Evolutionary conservation across 768 basidiomycete genomes (phyloP).

Genomic region (Macrolepiota fuliginosa): DNA sequence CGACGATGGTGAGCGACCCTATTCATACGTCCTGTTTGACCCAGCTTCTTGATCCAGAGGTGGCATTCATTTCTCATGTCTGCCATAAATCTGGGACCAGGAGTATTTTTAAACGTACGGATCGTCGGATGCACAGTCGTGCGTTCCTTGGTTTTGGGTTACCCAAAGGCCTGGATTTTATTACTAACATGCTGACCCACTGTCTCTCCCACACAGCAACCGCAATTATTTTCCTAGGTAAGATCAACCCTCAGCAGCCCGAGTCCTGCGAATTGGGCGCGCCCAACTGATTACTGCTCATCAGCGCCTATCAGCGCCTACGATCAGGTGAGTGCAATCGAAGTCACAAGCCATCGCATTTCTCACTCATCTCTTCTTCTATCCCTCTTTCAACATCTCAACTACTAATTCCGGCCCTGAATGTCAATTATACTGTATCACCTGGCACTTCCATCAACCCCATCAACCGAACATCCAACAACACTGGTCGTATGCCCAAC

Average conservation of each 20-base stretch:
- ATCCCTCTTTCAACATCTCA: background rate
- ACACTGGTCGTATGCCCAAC: background rate
- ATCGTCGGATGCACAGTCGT: background rate
- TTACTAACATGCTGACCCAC: slow-evolving; percentile 6
- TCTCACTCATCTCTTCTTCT: background rate
- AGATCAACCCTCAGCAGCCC: background rate
- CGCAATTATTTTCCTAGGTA: slow-evolving; percentile 77
- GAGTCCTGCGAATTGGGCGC: background rate
- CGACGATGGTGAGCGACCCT: slow-evolving; percentile 62
- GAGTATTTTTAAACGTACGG: background rate
- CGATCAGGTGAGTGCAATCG: slow-evolving; percentile 58
- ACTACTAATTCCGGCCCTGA: background rate
- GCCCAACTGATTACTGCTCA: background rate
- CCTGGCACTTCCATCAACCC: background rate
- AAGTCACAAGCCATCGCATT: background rate
- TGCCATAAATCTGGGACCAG: background rate
- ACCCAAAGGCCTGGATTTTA: background rate
- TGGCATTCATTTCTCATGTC: background rate
- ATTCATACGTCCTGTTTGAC: background rate
- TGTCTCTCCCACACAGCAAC: slow-evolving; percentile 45
- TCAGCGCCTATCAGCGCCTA: slow-evolving; percentile 81
- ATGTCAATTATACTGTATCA: background rate
- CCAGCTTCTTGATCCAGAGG: background rate
- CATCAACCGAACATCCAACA: background rate
- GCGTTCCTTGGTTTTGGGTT: background rate